Conservation (phyloP, 75 land plant genomes). For the Cupressus sempervirens region DNA sequence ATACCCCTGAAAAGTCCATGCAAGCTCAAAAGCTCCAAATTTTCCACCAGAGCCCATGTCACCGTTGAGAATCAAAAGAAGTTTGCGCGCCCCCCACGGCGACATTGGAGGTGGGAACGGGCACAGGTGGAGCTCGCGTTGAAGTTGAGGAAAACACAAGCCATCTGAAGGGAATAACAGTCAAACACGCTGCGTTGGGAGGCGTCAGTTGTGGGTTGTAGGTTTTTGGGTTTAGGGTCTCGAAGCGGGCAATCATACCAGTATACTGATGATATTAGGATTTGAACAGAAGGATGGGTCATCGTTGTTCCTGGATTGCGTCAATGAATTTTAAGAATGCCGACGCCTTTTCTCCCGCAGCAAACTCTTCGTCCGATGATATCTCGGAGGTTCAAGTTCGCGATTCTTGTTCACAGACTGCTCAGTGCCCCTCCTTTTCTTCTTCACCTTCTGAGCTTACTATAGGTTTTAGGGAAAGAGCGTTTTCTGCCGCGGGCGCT, state of each 20-base stretch:
- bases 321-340: not conserved
- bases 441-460: conserved; percentile 4
- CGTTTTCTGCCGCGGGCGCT: conserved; percentile 94
- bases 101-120: too few species aligned
- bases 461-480: conserved; percentile 59
- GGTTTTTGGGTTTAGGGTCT: too few species aligned
- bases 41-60: too few species aligned
- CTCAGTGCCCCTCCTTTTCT: not conserved
- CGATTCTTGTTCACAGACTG: not conserved
- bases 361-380: not conserved
- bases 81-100: too few species aligned
- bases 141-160: too few species aligned
- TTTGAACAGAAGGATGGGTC: not conserved
- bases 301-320: not conserved
- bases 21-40: too few species aligned
- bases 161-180: too few species aligned
- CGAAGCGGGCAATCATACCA: not conserved
- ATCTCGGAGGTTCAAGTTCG: not conserved
- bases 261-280: not conserved
- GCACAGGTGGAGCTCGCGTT: too few species aligned
- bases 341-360: not conserved
- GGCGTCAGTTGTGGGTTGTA: too few species aligned
- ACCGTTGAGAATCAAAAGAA: too few species aligned
- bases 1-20: too few species aligned
- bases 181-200: too few species aligned